phyloP scores from a whole-genome alignment of 345 rosid genomes.

The Lepidium africanum region DNA sequence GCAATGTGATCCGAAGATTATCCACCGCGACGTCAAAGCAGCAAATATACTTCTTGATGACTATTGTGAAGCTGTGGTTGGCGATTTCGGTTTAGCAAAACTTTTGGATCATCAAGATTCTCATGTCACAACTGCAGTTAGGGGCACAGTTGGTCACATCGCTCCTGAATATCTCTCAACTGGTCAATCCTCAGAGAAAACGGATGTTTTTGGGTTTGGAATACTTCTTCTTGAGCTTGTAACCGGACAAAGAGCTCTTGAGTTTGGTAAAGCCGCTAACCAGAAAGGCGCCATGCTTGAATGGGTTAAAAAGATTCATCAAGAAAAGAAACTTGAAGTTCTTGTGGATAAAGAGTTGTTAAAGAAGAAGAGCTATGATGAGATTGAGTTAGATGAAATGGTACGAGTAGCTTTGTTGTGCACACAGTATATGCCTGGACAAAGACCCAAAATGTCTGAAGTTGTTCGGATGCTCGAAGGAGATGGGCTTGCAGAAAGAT shows the following conservation, averaged over 20 bases:
- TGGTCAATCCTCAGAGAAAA: constrained; percentile 35
- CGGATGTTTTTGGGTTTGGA: constrained; percentile 35
- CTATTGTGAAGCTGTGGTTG: constrained; percentile 34
- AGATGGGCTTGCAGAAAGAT: constrained; percentile 91
- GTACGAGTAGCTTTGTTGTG: constrained; percentile 84
- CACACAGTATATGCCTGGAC: constrained; percentile 85
- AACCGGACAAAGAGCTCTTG: constrained; percentile 31
- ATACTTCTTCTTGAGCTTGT: constrained; percentile 36
- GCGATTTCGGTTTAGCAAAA: constrained; percentile 34
- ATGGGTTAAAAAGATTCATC: constrained; percentile 78
- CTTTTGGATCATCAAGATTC: constrained; percentile 31
- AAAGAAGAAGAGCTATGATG: constrained; percentile 58
- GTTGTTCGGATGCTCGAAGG: constrained; percentile 99
- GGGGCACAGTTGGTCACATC: constrained; percentile 37
- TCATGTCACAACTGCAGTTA: constrained; percentile 35
- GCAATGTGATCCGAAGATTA: constrained; percentile 36
- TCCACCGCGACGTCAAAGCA: constrained; percentile 36
- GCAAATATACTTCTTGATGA: constrained; percentile 36
- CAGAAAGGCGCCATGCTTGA: constrained; percentile 36
- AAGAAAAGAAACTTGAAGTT: constrained; percentile 79
- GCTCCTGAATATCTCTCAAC: constrained; percentile 39
- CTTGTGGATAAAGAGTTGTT: constrained; percentile 81
- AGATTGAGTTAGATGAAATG: constrained; percentile 90
- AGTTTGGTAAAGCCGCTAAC: constrained; percentile 31
- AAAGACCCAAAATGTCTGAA: constrained; percentile 93